Base-by-base conservation (phyloP, 1,139 yeast species). In the Kazachstania sp. region DNA sequence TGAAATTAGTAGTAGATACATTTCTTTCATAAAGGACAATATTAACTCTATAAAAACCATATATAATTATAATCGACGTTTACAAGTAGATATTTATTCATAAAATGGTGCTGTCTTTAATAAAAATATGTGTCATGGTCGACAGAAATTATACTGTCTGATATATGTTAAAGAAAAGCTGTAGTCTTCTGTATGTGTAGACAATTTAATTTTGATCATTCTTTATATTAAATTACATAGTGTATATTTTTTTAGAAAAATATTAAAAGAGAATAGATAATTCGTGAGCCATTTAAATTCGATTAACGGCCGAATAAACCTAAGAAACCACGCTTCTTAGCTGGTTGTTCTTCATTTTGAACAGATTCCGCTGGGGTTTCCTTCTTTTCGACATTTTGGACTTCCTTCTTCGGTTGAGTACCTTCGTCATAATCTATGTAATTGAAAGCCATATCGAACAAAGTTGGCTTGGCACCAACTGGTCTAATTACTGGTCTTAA, bases 401-500 rank as follows among this genome's bases (percentile, higher is more conserved):
- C 16, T 16, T 20, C 15, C 20, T 39, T 9, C 26, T 28, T 28
- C 20, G 28, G 19, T 11, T 28, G 11, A 13, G 7, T 43, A 12
- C 15, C 40, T 3, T 49, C 51, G 15, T 58, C 73, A 60, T 81
- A 80, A 43, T 73, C 71, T 46, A 90, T 77, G 60, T 86, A 88
- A 64, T 88, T 88, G 70, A 73, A 88, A 0, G 95, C 97, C 58
- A 86, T 73, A 64, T 90, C 97, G 60, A 87, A 90, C 58, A 88
- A 75, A 8, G 88, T 95, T 0, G 97, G 96, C 66, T 90, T 90
- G 49, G 83, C 78, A 49, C 81, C 73, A 1, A 85, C 76, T 1
- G 95, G 85, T 49, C 67, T 67, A 28, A 78, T 54, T 15, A 65
- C 61, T 15, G 73, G 68, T 20, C 71, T 70, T 39, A 77, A 54